A percentile compares a stretch with the other conserved stretches of the same genome.
Evolutionary conservation across 1,284 basidiomycete genomes (phyloP).

Genomic region (Phlebopus sp.): DNA sequence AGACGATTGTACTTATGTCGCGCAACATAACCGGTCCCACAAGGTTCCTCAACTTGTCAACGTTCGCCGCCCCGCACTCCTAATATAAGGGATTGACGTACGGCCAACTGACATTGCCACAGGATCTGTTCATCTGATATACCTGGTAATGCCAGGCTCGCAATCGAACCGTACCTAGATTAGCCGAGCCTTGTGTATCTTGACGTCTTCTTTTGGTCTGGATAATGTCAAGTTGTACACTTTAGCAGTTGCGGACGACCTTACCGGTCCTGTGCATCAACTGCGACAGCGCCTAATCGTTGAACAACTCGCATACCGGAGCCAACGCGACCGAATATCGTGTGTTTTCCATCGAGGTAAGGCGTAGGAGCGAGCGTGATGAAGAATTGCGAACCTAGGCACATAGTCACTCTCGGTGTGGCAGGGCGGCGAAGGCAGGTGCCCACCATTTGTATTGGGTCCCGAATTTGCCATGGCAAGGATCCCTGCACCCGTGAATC

Average conservation of each 20-base stretch:
- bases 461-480: conserved; percentile 96
- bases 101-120: too few species aligned
- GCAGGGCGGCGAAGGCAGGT: background rate
- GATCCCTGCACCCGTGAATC: conserved; percentile 95
- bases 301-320: conserved; percentile 86
- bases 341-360: conserved; percentile 91
- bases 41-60: too few species aligned
- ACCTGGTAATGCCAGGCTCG: too few species aligned
- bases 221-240: conserved; percentile 12
- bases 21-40: too few species aligned
- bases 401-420: conserved; percentile 6
- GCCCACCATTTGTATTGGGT: conserved; percentile 86
- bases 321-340: conserved; percentile 87
- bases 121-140: too few species aligned
- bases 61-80: too few species aligned
- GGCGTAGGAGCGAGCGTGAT: conserved; percentile 88
- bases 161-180: conserved; percentile 6
- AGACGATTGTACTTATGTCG: background rate
- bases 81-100: too few species aligned
- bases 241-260: conserved; percentile 24
- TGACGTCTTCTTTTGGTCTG: conserved; percentile 78
- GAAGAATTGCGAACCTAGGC: conserved; percentile 90
- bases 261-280: conserved; percentile 75
- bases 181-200: conserved; percentile 70
- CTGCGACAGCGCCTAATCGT: conserved; percentile 74